These are phyloP conservation scores for Histomonas meleagridis DNA, from an alignment of 208 protist genomes.

Conservation along the genomic window DNA sequence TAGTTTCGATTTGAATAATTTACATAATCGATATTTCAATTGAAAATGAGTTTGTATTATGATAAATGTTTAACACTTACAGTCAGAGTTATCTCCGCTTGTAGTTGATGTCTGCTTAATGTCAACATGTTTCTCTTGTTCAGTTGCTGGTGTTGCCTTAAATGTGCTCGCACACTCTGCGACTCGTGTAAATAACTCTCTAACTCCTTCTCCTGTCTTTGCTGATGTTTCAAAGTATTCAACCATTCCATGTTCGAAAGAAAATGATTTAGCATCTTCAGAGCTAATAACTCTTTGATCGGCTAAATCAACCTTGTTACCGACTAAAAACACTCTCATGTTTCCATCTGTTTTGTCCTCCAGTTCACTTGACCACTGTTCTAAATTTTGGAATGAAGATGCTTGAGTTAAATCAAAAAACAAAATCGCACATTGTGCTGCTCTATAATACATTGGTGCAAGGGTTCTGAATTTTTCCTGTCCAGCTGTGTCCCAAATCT, in stretches of 20 bases:
- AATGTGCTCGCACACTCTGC: not conserved
- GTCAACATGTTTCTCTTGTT: too few species aligned
- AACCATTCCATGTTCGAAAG: not conserved
- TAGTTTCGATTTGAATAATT: too few species aligned
- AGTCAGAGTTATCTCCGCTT: too few species aligned
- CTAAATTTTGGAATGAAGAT: not conserved
- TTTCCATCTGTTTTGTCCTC: not conserved
- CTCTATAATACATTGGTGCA: conserved; percentile 10
- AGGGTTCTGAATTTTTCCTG: not conserved
- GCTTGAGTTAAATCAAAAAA: not conserved
- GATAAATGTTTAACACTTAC: too few species aligned
- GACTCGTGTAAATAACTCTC: not conserved
- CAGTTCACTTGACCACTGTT: not conserved
- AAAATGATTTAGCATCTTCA: conserved; percentile 9
- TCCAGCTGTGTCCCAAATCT: conserved; percentile 18
- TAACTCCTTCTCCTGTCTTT: not conserved
- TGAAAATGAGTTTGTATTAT: too few species aligned
- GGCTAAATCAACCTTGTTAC: not conserved
- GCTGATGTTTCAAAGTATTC: not conserved
- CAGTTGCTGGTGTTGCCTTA: too few species aligned
- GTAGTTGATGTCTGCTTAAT: too few species aligned
- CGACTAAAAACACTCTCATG: not conserved
- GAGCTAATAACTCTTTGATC: not conserved
- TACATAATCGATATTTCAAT: too few species aligned
- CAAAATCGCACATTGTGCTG: not conserved